These are phyloP conservation scores for Saccharomycopsis crataegensis DNA, from an alignment of 1,139 yeast species.

Conservation along the genomic window DNA sequence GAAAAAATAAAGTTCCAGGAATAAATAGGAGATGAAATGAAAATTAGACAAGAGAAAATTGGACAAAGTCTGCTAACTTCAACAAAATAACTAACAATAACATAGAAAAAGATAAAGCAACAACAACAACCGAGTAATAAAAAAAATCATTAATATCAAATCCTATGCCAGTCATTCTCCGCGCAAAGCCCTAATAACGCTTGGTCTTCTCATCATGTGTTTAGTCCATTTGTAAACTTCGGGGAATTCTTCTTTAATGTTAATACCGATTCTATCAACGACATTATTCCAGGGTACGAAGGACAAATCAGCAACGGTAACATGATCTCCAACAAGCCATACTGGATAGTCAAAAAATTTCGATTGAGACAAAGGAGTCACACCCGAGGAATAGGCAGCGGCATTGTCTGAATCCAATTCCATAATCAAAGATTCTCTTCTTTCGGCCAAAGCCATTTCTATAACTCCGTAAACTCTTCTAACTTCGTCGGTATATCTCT, in stretches of 20 bases:
- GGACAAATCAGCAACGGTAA: slow-evolving; percentile 85
- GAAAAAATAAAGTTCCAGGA: too few relatives aligned
- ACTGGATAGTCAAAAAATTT: slow-evolving; percentile 89
- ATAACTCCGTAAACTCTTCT: slow-evolving; percentile 89
- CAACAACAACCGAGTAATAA: too few relatives aligned
- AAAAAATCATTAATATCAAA: too few relatives aligned
- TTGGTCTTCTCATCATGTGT: slow-evolving; percentile 84
- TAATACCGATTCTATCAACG: slow-evolving; percentile 86
- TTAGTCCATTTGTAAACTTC: slow-evolving; percentile 96
- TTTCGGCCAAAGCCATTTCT: slow-evolving; percentile 92
- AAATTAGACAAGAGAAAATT: too few relatives aligned
- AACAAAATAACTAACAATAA: too few relatives aligned
- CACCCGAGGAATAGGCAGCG: slow-evolving; percentile 82
- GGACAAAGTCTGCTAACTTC: too few relatives aligned
- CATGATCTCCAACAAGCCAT: slow-evolving; percentile 89
- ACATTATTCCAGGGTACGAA: slow-evolving; percentile 98
- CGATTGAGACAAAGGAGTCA: slow-evolving; percentile 79
- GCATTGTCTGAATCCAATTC: slow-evolving; percentile 84
- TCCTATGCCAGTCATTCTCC: slow-evolving; percentile 36
- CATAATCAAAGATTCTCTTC: slow-evolving; percentile 85
- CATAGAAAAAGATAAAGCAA: too few relatives aligned
- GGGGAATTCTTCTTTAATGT: slow-evolving; percentile 80
- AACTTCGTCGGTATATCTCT: slow-evolving; percentile 88
- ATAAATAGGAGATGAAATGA: too few relatives aligned
- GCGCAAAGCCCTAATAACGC: slow-evolving; percentile 69